Percentiles rank a stretch among this genome's conserved stretches.
Conservation (phyloP, 1,139 yeast genomes). For the Pichia sp. region DNA sequence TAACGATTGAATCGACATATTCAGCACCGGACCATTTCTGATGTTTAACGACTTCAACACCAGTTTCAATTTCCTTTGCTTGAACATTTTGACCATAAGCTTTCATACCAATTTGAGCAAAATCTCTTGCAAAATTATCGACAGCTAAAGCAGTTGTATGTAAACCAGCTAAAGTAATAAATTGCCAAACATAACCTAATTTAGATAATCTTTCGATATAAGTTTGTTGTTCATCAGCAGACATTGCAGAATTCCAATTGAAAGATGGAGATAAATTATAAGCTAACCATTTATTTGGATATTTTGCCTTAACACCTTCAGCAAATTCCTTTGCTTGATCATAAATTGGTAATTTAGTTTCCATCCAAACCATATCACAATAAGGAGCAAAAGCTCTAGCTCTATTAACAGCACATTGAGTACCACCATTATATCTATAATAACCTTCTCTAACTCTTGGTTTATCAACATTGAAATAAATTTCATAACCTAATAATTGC, state of each 20-base stretch:
- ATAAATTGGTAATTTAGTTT: conserved; percentile 91
- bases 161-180: conserved; percentile 93
- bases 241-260: conserved; percentile 97
- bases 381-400: conserved; percentile 95
- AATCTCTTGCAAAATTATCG: conserved; percentile 75
- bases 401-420: conserved; percentile 95
- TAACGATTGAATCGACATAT: conserved; percentile 85
- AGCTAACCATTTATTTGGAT: conserved; percentile 91
- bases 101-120: conserved; percentile 82
- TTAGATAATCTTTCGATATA: conserved; percentile 81
- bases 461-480: conserved; percentile 93
- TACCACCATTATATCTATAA: conserved; percentile 94
- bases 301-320: conserved; percentile 73
- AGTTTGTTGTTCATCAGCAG: conserved; percentile 78
- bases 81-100: conserved; percentile 89
- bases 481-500: conserved; percentile 71
- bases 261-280: conserved; percentile 94
- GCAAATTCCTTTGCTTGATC: conserved; percentile 93
- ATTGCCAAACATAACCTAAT: conserved; percentile 96
- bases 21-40: conserved; percentile 99
- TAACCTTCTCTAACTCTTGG: conserved; percentile 96
- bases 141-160: conserved; percentile 94
- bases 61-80: conserved; percentile 78
- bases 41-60: conserved; percentile 94
- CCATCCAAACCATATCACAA: conserved; percentile 98